Conservation (phyloP, 768 basidiomycete species). For the Podaxis rugospora region DNA sequence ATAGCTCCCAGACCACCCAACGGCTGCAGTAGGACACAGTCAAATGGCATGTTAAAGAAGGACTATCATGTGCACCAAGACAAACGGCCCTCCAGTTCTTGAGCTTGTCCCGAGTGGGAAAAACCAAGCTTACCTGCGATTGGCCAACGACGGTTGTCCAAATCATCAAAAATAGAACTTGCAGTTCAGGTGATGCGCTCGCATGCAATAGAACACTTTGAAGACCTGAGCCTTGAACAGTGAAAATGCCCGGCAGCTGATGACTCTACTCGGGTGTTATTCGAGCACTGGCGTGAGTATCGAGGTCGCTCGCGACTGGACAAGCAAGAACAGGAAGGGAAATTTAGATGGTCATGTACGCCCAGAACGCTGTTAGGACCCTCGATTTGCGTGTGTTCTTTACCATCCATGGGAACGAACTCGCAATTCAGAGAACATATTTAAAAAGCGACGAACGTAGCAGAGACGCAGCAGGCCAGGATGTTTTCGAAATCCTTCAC, state of each 20-base stretch:
- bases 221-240: neutral
- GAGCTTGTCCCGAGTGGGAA: neutral
- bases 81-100: neutral
- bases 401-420: neutral
- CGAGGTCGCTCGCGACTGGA: neutral
- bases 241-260: neutral
- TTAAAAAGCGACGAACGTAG: neutral
- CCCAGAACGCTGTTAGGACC: neutral
- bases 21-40: conserved; percentile 2
- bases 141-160: neutral
- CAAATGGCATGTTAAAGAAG: neutral
- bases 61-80: neutral
- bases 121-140: neutral
- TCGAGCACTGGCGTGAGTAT: neutral
- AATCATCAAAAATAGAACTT: neutral
- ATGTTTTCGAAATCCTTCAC: conserved; percentile 10
- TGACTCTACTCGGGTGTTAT: conserved; percentile 4
- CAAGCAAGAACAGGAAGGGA: neutral
- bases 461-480: neutral
- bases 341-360: neutral
- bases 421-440: neutral
- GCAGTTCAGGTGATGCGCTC: conserved; percentile 4
- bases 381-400: neutral
- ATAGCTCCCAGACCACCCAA: neutral
- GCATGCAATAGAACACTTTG: conserved; percentile 1